A percentile compares a stretch with the other conserved stretches of the same genome.
Conservation (phyloP, 306 rosid species). For the Ammopiptanthus mongolicus region DNA sequence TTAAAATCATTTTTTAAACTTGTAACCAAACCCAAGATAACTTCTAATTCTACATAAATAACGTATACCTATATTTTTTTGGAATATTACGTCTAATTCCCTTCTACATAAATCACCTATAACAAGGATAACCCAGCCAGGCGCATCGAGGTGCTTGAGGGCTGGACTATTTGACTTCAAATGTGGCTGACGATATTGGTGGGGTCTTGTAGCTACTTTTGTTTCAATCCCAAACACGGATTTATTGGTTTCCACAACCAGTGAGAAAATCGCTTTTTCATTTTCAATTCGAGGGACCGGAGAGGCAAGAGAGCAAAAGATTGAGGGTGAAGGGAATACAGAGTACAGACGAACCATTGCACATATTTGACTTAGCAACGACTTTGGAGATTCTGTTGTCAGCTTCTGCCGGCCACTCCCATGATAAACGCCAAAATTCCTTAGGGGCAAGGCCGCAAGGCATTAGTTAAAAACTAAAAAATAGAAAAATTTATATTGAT, state of each 20-base stretch:
- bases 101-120: too few relatives aligned
- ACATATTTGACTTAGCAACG: background rate
- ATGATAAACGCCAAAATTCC: background rate
- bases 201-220: background rate
- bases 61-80: too few relatives aligned
- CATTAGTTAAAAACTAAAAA: too few relatives aligned
- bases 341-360: background rate
- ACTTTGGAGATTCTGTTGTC: slow-evolving; percentile 13
- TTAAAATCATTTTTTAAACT: too few relatives aligned
- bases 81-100: too few relatives aligned
- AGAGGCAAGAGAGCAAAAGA: background rate
- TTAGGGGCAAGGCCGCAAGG: too few relatives aligned
- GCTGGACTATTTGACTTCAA: slow-evolving; percentile 7
- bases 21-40: too few relatives aligned
- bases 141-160: background rate
- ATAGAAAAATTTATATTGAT: too few relatives aligned
- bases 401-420: background rate
- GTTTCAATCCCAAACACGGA: background rate
- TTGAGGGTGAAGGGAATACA: background rate
- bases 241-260: background rate
- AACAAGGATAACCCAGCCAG: too few relatives aligned
- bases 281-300: background rate
- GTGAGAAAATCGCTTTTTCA: background rate
- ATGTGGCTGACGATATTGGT: background rate
- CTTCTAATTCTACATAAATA: too few relatives aligned